Conservation (phyloP, 192 early-diverging fungal genomes). For the Phycomyces nitens region DNA sequence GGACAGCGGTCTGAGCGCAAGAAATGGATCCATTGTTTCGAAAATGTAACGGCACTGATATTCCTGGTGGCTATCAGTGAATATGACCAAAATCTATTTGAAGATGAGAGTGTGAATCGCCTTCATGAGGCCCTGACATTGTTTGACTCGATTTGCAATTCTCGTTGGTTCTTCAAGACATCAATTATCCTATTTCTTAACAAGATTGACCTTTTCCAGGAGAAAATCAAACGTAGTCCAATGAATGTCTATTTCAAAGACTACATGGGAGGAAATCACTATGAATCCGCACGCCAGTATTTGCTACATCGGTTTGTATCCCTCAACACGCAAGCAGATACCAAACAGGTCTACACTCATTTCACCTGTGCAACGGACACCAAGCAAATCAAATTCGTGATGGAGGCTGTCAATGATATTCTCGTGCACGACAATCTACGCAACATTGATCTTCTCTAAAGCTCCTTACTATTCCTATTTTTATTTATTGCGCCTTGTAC, state of each 20-base stretch:
- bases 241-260: constrained; percentile 90
- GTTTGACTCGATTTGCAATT: constrained; percentile 98
- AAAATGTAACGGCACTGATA: constrained; percentile 93
- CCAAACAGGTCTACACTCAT: constrained; percentile 85
- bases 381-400: constrained; percentile 83
- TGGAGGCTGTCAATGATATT: constrained; percentile 89
- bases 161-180: constrained; percentile 93
- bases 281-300: constrained; percentile 74
- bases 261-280: constrained; percentile 71
- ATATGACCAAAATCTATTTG: constrained; percentile 93
- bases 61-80: constrained; percentile 95
- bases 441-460: constrained; percentile 73
- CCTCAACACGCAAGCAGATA: constrained; percentile 67
- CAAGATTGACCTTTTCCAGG: constrained; percentile 95
- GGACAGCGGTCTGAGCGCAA: constrained; percentile 98
- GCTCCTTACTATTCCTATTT: neutral
- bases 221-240: constrained; percentile 82
- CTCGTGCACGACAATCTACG: constrained; percentile 83
- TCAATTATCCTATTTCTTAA: constrained; percentile 99
- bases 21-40: constrained; percentile 99
- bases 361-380: constrained; percentile 89
- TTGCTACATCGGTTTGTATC: constrained; percentile 78
- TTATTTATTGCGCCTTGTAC: too few species aligned
- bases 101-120: constrained; percentile 95
- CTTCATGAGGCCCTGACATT: constrained; percentile 95